A percentile compares a stretch with the other conserved stretches of the same genome.
Evolutionary conservation across 2,329 filamentous ascomycete species (phyloP).

Genomic region (Rutstroemia sp.): DNA sequence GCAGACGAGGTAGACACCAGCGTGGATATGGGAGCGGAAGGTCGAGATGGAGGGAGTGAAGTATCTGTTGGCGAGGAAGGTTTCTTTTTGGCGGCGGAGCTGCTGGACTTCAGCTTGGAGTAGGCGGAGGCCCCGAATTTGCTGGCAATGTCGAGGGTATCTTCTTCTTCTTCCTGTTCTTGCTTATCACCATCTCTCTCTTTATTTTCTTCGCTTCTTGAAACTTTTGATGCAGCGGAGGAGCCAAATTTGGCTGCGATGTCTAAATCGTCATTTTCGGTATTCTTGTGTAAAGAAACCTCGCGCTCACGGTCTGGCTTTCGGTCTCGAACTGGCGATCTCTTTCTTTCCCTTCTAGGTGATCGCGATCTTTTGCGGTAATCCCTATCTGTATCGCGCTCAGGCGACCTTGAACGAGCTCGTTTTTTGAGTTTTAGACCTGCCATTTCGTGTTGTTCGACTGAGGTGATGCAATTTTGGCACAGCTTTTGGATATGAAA

Average conservation of each 20-base stretch:
- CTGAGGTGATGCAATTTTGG: background rate
- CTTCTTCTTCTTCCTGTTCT: conserved; percentile 7
- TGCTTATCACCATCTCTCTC: conserved; percentile 2
- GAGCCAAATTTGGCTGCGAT: conserved; percentile 28
- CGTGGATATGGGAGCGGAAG: conserved; percentile 15
- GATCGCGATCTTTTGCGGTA: conserved; percentile 9
- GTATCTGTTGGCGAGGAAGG: background rate
- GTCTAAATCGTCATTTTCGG: conserved; percentile 26
- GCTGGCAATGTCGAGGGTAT: conserved; percentile 5
- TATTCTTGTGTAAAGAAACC: conserved; percentile 30
- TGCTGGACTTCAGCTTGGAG: conserved; percentile 3
- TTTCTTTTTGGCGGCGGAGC: background rate
- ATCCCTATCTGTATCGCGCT: conserved; percentile 5
- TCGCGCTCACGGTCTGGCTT: conserved; percentile 46
- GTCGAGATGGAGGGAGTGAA: conserved; percentile 17
- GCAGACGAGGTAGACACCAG: conserved; percentile 14
- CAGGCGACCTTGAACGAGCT: conserved; percentile 6
- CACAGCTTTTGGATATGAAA: background rate
- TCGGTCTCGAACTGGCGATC: conserved; percentile 31
- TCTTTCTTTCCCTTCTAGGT: conserved; percentile 33
- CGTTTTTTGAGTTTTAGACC: conserved; percentile 9
- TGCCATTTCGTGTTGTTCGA: conserved; percentile 2
- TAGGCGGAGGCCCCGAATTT: conserved; percentile 8
- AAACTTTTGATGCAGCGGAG: background rate
- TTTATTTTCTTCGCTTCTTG: conserved; percentile 8